Evolutionary conservation across 495 filamentous ascomycete genomes (phyloP).

Genomic region (Penicillium egyptiacum): DNA sequence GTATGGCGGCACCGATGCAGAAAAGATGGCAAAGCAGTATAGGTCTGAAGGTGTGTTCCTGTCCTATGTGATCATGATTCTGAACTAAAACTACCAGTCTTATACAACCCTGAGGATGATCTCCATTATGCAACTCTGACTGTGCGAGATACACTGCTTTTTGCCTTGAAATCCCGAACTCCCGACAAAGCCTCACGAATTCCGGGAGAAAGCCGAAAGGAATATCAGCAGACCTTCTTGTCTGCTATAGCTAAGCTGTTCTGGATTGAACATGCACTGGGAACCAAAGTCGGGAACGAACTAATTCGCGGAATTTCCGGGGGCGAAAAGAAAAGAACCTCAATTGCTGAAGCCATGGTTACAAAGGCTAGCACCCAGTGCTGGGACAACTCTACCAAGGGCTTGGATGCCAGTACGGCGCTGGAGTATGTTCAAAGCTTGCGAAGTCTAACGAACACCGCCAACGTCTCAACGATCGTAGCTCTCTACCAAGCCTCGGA

Average conservation of each 20-base stretch:
- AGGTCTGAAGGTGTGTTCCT: constrained; percentile 53
- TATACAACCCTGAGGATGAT: constrained; percentile 73
- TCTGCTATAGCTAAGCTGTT: constrained; percentile 73
- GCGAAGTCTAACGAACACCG: constrained; percentile 62
- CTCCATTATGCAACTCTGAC: constrained; percentile 73
- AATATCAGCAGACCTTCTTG: constrained; percentile 67
- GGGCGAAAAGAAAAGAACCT: constrained; percentile 73
- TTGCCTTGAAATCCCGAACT: constrained; percentile 68
- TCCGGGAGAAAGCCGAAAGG: constrained; percentile 56
- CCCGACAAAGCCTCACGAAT: constrained; percentile 62
- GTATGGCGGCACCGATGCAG: constrained; percentile 62
- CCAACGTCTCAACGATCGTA: constrained; percentile 58
- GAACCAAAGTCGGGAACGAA: constrained; percentile 68
- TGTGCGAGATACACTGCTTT: constrained; percentile 67
- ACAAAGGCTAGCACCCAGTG: constrained; percentile 63
- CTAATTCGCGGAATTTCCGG: constrained; percentile 67
- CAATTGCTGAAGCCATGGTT: constrained; percentile 67
- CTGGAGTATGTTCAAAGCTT: constrained; percentile 65
- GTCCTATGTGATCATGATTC: not conserved
- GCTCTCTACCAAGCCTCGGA: constrained; percentile 74
- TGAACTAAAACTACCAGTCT: constrained; percentile 32
- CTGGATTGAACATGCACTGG: constrained; percentile 68
- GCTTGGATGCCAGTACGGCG: constrained; percentile 68
- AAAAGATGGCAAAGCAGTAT: constrained; percentile 61
- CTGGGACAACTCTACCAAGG: constrained; percentile 69